phyloP scores from a whole-genome alignment of 1,284 basidiomycete genomes.

The Malassezia dermatis region DNA sequence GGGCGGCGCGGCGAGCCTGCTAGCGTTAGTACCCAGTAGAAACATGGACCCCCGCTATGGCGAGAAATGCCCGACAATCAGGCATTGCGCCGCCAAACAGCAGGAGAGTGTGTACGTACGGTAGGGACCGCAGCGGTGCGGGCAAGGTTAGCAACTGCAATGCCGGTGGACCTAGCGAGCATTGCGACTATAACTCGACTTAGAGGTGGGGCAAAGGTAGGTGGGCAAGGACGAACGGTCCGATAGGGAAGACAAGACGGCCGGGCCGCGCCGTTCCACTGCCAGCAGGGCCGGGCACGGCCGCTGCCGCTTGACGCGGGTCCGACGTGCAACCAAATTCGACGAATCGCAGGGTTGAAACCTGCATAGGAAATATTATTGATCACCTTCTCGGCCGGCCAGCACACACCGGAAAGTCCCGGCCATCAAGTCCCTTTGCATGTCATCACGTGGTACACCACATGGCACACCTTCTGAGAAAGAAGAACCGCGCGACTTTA shows the following conservation, averaged over 20 bases:
- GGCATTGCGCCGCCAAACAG: not conserved
- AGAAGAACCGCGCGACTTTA: not conserved
- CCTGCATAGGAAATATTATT: slow-evolving; percentile 3
- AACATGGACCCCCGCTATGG: not conserved
- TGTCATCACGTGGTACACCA: not conserved
- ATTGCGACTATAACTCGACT: slow-evolving; percentile 26
- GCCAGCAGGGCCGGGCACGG: slow-evolving; percentile 14
- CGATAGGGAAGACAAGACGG: slow-evolving; percentile 7
- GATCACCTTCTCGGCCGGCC: slow-evolving; percentile 6
- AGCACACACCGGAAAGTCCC: slow-evolving; percentile 5
- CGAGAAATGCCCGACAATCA: not conserved
- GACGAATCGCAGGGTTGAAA: slow-evolving; percentile 10
- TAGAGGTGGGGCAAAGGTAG: slow-evolving; percentile 12
- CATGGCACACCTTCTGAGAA: not conserved
- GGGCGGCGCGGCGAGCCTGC: slow-evolving; percentile 55
- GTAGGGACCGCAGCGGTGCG: slow-evolving; percentile 36
- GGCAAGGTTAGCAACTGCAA: slow-evolving; percentile 44
- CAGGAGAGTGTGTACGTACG: slow-evolving; percentile 23
- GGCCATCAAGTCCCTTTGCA: not conserved
- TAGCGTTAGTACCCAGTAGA: not conserved
- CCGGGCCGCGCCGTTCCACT: slow-evolving; percentile 14
- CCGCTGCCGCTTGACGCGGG: slow-evolving; percentile 7
- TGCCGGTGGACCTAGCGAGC: slow-evolving; percentile 43
- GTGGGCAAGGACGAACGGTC: slow-evolving; percentile 13
- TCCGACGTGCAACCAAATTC: slow-evolving; percentile 1